Conservation (phyloP, 2,329 filamentous ascomycete species). For the Aspergillus pseudotamarii region DNA sequence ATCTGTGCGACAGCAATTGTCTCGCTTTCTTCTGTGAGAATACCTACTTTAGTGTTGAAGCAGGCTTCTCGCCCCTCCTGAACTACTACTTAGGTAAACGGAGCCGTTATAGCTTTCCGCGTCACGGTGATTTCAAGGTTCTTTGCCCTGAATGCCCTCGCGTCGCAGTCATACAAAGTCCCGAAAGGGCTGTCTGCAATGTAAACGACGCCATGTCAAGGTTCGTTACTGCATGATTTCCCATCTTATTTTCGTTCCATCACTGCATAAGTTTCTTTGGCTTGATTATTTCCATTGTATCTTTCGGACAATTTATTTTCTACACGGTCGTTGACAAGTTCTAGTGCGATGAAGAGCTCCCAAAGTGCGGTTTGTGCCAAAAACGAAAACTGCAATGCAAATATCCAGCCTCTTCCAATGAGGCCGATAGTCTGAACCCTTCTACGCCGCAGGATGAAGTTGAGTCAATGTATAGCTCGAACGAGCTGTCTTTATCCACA, state of each 20-base stretch:
- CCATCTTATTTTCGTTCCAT: not conserved
- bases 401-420: constrained; percentile 31
- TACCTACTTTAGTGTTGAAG: not conserved
- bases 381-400: constrained; percentile 41
- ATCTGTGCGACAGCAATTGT: not conserved
- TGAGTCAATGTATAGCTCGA: constrained; percentile 8
- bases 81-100: not conserved
- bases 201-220: constrained; percentile 45
- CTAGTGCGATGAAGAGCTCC: constrained; percentile 43
- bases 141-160: constrained; percentile 28
- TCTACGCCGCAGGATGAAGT: constrained; percentile 24
- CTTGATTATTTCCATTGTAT: not conserved
- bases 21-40: not conserved
- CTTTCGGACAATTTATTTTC: not conserved
- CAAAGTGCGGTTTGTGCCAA: constrained; percentile 40
- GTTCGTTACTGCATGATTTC: constrained; percentile 22
- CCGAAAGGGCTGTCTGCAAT: constrained; percentile 43
- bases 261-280: not conserved
- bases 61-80: not conserved
- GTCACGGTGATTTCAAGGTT: constrained; percentile 3
- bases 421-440: constrained; percentile 29
- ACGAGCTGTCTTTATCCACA: constrained; percentile 21
- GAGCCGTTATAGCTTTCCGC: not conserved
- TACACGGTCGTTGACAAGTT: not conserved
- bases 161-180: constrained; percentile 43